Evolutionary conservation across 2,329 filamentous ascomycete species (phyloP).

Genomic region (Cladosporium sp.): DNA sequence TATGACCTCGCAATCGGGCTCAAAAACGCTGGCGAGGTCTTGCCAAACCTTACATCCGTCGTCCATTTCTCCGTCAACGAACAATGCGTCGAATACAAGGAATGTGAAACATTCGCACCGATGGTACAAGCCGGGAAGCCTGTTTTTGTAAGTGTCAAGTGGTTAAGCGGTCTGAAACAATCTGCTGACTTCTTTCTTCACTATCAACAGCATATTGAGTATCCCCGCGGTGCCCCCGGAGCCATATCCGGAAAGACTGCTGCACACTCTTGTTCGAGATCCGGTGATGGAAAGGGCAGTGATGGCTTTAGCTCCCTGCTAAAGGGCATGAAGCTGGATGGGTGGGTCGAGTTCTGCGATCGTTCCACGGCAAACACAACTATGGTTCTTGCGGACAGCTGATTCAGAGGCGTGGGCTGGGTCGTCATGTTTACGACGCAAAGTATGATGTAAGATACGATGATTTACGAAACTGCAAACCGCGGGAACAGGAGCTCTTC

Average conservation of each 20-base stretch:
- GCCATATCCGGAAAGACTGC: conserved; percentile 27
- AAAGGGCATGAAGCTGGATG: conserved; percentile 60
- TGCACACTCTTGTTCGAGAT: conserved; percentile 40
- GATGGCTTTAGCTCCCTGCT: conserved; percentile 58
- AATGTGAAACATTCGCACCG: conserved; percentile 55
- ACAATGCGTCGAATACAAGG: conserved; percentile 57
- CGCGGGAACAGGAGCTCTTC: not conserved
- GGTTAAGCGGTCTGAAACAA: too few species aligned
- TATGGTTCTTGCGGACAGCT: not conserved
- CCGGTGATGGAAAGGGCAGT: conserved; percentile 35
- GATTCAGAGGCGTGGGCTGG: not conserved
- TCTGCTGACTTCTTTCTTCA: too few species aligned
- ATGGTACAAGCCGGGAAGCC: conserved; percentile 60
- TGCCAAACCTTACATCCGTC: conserved; percentile 45
- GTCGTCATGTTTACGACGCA: not conserved
- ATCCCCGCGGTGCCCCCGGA: conserved; percentile 46
- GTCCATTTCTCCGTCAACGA: conserved; percentile 67
- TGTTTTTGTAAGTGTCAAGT: too few species aligned
- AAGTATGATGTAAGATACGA: not conserved
- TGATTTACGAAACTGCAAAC: not conserved
- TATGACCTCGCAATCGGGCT: conserved; percentile 59
- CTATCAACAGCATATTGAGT: conserved; percentile 74
- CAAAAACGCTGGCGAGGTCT: conserved; percentile 63
- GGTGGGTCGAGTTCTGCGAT: conserved; percentile 43
- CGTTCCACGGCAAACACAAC: conserved; percentile 9